A percentile compares a stretch with the other conserved stretches of the same genome.
phyloP scores from a whole-genome alignment of 345 rosid species.

The Anacardium occidentale region DNA sequence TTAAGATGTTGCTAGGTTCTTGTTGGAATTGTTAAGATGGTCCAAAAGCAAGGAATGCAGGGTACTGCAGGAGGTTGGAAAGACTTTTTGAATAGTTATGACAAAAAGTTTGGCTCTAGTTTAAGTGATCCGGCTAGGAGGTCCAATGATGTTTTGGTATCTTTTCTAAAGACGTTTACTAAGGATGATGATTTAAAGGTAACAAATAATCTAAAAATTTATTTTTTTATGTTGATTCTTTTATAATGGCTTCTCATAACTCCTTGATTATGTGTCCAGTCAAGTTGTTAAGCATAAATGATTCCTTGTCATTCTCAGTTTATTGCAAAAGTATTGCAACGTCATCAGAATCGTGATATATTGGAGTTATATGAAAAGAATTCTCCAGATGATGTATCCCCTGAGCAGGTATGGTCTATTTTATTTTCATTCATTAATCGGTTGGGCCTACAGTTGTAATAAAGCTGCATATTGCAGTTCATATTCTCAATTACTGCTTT shows the following conservation, averaged over 20 bases:
- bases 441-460: not conserved
- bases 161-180: conserved; percentile 60
- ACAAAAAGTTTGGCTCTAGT: conserved; percentile 52
- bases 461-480: not conserved
- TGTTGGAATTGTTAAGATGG: conserved; percentile 59
- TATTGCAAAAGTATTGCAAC: conserved; percentile 39
- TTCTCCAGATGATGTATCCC: conserved; percentile 44
- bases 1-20: conserved; percentile 43
- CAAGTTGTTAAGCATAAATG: not conserved
- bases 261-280: too few relatives aligned
- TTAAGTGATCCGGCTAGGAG: conserved; percentile 77
- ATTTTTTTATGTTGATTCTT: not conserved
- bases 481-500: not conserved
- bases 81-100: conserved; percentile 54
- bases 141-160: conserved; percentile 43
- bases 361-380: conserved; percentile 40
- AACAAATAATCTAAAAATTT: not conserved
- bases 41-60: conserved; percentile 52
- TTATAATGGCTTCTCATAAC: too few relatives aligned
- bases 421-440: not conserved
- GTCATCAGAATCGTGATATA: conserved; percentile 39
- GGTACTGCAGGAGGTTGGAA: conserved; percentile 72
- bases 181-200: conserved; percentile 54
- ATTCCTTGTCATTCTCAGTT: conserved; percentile 41
- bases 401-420: conserved; percentile 53